Base-by-base conservation (phyloP, 305 asterid species). In the Stenogyne calaminthoides region DNA sequence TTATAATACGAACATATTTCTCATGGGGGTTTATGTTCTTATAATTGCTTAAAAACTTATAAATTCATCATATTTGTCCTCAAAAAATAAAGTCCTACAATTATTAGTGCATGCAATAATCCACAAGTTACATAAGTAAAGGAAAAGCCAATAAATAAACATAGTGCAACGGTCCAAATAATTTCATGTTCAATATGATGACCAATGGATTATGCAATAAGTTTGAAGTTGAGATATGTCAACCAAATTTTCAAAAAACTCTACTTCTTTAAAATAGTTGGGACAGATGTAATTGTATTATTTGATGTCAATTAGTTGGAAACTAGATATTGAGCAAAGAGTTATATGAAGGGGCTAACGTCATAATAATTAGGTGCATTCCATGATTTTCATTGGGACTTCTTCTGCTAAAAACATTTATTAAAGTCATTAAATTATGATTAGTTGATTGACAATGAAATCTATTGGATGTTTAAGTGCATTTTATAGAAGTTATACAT, bases 281-380 rank as follows among this genome's bases (percentile, higher is more conserved):
- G 75, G 75, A 68, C 47, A 61, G 70, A 15, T 64, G 67, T 57
- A 15, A 29, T 11, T 15, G 32, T 62, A 68, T 39, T n/a, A 63
- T 62, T 73, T 52, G 72, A 55, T 65, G 39, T 40, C 71, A 61
- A 49, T 60, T 52, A 69, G 80, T 60, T 76, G 63, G 36, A 61
- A 69, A 75, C 39, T 55, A n/a, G n/a, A n/a, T n/a, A n/a, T n/a
- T 25, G 46, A 75, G 69, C 70, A 46, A 64, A 67, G 63, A 37
- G 60, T 47, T 44, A 20, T 29, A 19, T 16, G 27, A 56, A 67
- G 39, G 63, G n/a, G 69, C 47, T 47, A 47, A 5, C 60, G 44
- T 64, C 63, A 71, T 65, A 73, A 39, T 78, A 73, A 39, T 78
- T 72, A 61, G 73, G 71, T 67, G 68, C 40, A 64, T 66, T 54